Conservation (phyloP, 305 asterid genomes). For the Plantago coronopus region DNA sequence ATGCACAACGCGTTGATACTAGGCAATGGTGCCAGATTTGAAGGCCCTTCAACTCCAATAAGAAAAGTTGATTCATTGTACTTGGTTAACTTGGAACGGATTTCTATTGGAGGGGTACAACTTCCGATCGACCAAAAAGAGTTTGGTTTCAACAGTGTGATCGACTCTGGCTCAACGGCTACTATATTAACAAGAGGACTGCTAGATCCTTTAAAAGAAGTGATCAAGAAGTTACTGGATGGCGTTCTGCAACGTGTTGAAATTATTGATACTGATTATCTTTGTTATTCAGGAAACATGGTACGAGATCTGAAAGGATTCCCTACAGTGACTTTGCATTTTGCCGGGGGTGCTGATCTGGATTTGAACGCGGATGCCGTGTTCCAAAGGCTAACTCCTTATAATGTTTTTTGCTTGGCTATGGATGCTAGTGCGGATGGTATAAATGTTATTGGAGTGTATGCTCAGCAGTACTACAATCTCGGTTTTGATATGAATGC, state of each 20-base stretch:
- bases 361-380: constrained; percentile 18
- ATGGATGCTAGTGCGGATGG: neutral
- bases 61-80: neutral
- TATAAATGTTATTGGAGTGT: constrained; percentile 18
- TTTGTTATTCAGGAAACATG: constrained; percentile 25
- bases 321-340: constrained; percentile 20
- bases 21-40: constrained; percentile 24
- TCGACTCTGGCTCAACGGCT: constrained; percentile 22
- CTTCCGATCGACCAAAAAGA: neutral
- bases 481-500: constrained; percentile 26
- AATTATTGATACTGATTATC: neutral
- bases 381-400: neutral
- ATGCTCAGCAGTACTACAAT: constrained; percentile 30
- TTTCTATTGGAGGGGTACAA: constrained; percentile 21
- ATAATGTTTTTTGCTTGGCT: constrained; percentile 8
- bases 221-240: constrained; percentile 19
- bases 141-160: constrained; percentile 6
- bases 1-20: constrained; percentile 15
- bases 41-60: constrained; percentile 25
- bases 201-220: constrained; percentile 15
- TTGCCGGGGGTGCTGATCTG: constrained; percentile 11
- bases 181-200: neutral
- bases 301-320: constrained; percentile 19
- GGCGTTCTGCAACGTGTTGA: neutral
- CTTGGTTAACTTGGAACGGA: constrained; percentile 21